A percentile compares a stretch with the other conserved stretches of the same genome.
Evolutionary conservation across 1,284 basidiomycete species (phyloP).

Genomic region (Microbotryum scabiosae): DNA sequence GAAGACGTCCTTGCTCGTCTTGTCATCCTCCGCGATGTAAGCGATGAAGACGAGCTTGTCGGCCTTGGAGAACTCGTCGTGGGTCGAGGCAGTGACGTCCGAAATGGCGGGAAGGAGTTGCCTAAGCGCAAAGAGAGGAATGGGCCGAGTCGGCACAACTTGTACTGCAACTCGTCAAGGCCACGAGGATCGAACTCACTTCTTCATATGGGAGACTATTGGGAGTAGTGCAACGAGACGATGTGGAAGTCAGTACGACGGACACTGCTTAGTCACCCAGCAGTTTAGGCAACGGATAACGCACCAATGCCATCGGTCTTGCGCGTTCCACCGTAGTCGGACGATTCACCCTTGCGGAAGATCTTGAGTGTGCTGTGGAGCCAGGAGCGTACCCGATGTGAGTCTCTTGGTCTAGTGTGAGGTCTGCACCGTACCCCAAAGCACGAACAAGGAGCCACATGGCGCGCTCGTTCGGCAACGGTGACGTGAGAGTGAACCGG

Average conservation of each 20-base stretch:
- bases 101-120: slow-evolving; percentile 94
- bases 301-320: slow-evolving; percentile 83
- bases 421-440: background rate
- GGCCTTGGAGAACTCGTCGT: slow-evolving; percentile 74
- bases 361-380: slow-evolving; percentile 59
- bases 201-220: slow-evolving; percentile 83
- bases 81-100: slow-evolving; percentile 62
- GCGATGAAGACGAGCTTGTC: slow-evolving; percentile 89
- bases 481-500: background rate
- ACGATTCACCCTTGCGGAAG: slow-evolving; percentile 72
- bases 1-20: slow-evolving; percentile 63
- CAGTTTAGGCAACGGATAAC: background rate
- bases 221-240: too few relatives aligned
- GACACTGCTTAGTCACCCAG: background rate
- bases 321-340: slow-evolving; percentile 77
- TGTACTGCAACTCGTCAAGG: background rate
- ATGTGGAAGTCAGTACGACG: too few relatives aligned
- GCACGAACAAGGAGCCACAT: background rate
- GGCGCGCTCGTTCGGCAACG: background rate
- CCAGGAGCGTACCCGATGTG: background rate
- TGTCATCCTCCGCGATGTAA: slow-evolving; percentile 62
- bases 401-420: too few relatives aligned
- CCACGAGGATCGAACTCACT: slow-evolving; percentile 53
- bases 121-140: slow-evolving; percentile 44
- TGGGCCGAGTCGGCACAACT: background rate